phyloP scores from a whole-genome alignment of 129 eudicot genomes.

The Dittrichia graveolens region DNA sequence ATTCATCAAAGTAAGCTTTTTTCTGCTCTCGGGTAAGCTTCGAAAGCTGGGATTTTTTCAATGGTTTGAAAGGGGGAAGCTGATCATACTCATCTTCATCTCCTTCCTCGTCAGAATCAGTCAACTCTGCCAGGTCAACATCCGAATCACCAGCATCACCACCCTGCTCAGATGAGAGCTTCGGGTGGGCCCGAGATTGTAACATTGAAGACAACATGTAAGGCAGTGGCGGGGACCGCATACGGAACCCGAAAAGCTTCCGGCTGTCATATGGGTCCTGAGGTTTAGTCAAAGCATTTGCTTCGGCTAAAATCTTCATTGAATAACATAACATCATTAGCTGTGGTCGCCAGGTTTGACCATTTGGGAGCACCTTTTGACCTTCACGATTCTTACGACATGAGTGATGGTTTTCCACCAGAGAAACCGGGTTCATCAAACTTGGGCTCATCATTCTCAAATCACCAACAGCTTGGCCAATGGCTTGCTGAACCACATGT shows the following conservation, averaged over 20 bases:
- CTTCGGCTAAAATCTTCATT: conserved; percentile 85
- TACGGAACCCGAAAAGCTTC: conserved; percentile 88
- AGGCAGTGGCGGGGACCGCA: conserved; percentile 84
- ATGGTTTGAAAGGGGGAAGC: conserved; percentile 96
- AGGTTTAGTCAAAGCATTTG: conserved; percentile 67
- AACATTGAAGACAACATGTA: conserved; percentile 89
- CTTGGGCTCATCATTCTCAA: conserved; percentile 86
- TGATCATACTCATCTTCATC: conserved; percentile 92
- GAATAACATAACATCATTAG: conserved; percentile 79
- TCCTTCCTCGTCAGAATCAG: conserved; percentile 76
- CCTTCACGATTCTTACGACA: conserved; percentile 94
- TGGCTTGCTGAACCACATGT: conserved; percentile 85
- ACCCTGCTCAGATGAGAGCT: conserved; percentile 86
- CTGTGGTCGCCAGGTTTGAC: conserved; percentile 89
- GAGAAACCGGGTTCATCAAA: conserved; percentile 81
- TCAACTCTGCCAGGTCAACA: conserved; percentile 74
- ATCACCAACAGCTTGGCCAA: conserved; percentile 89
- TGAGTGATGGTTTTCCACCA: conserved; percentile 88
- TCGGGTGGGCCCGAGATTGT: conserved; percentile 92
- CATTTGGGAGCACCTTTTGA: conserved; percentile 91
- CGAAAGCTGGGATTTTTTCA: conserved; percentile 65
- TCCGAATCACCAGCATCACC: conserved; percentile 87
- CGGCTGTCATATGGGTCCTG: conserved; percentile 81
- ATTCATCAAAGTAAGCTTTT: conserved; percentile 91
- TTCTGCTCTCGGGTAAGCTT: conserved; percentile 84